Evolutionary conservation across 1,139 yeast genomes (phyloP), one percentile per base, ranked within the genome.

Genomic region (Protomyces arabidopsidicola): DNA sequence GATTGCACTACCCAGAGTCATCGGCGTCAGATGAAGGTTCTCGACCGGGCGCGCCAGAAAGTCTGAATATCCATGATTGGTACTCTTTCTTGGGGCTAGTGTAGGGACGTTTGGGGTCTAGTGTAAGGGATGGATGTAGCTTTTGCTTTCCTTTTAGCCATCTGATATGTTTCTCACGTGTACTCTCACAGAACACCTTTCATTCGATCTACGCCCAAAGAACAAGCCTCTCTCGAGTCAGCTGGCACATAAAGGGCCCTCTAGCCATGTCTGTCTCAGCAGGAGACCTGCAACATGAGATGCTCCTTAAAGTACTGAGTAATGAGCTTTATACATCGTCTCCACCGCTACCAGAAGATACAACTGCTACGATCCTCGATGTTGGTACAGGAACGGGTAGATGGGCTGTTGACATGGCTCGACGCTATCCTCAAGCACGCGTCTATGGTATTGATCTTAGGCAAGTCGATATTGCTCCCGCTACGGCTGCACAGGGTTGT

Each of bases 301-400:
- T 58, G 56, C 34, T 58, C 2, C 45, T 58, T n/a, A 31, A 38
- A 18, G 56, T 55, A 6, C 56, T 58, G 3, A 35, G 39, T 2
- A 20, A 52, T 22, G 45, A 38, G 27, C 52, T 58, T 6, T 52
- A 52, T 27, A 58, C 62, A 14, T 38, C 62, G 9, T n/a, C 39
- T 6, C 18, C 62, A 3, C 24, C 48, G 24, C 24, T 42, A n/a
- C 48, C 48, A 20, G 18, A 51, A 18, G 36, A 48, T 10, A 38
- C 18, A 4, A 42, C 39, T 2, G 56, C 62, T 20, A 58, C 62
- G 3, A 50, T 66, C 39, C 65, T 66, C 3, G 68, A 66, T 52
- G 63, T 64, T 39, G 67, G 67, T 34, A 56, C 65, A 22, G 67
- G 67, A n/a, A 57, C 67, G 24, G 68, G 68, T 18, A 48, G 51